Percentiles rank a stretch among this genome's conserved stretches.
Evolutionary conservation across 495 filamentous ascomycete genomes (phyloP).

Genomic region (Astrocystis sublimbata): DNA sequence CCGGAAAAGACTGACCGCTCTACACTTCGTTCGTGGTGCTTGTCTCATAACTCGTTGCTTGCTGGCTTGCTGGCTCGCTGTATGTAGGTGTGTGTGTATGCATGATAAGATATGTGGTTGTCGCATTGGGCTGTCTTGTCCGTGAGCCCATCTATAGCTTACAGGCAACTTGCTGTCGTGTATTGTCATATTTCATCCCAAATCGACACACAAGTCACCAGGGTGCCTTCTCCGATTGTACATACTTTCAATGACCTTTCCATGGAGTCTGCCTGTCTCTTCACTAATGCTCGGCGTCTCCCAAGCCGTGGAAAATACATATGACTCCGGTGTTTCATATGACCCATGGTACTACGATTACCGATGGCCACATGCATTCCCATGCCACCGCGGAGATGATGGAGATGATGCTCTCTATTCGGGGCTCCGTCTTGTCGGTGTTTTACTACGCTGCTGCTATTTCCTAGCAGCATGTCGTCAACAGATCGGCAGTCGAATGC

Average conservation of each 20-base stretch:
- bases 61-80: background rate
- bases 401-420: background rate
- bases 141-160: background rate
- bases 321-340: background rate
- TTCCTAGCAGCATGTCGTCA: background rate
- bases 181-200: too few relatives aligned
- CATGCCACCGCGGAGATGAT: background rate
- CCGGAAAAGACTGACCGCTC: constrained; percentile 6
- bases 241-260: too few relatives aligned
- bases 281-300: background rate
- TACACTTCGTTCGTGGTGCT: background rate
- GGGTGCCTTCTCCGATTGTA: too few relatives aligned
- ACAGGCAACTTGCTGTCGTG: too few relatives aligned
- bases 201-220: too few relatives aligned
- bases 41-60: constrained; percentile 4
- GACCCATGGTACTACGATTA: background rate
- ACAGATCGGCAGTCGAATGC: too few relatives aligned
- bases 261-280: background rate
- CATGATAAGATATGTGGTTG: too few relatives aligned
- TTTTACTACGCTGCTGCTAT: background rate
- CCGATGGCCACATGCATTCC: background rate
- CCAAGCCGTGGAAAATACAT: background rate
- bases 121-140: background rate
- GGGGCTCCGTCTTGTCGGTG: background rate
- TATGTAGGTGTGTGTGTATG: background rate